phyloP scores from a whole-genome alignment of 495 filamentous ascomycete genomes.

The Xylaria telfairii region DNA sequence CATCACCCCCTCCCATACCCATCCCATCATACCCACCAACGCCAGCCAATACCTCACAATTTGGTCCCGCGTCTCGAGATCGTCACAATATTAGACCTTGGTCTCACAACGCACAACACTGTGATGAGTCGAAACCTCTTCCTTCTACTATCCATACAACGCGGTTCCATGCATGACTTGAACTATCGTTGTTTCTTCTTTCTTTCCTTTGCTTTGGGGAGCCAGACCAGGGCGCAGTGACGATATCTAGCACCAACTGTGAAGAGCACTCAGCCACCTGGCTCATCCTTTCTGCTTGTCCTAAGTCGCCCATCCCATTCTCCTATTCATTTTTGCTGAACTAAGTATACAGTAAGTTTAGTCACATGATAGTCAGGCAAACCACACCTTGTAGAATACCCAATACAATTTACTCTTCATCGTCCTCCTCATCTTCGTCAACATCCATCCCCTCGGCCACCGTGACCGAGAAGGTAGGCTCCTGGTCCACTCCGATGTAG shows the following conservation, averaged over 20 bases:
- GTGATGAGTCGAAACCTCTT: not conserved
- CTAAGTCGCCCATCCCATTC: slow-evolving; percentile 18
- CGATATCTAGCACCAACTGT: not conserved
- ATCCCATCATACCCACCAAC: not conserved
- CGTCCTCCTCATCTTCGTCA: slow-evolving; percentile 78
- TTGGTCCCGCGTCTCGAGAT: not conserved
- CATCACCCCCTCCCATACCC: not conserved
- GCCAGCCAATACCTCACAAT: not conserved
- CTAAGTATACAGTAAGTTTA: slow-evolving; percentile 44
- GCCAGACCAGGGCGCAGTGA: not conserved
- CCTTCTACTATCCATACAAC: not conserved
- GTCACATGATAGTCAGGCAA: slow-evolving; percentile 26
- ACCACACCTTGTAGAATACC: slow-evolving; percentile 31
- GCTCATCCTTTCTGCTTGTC: slow-evolving; percentile 22
- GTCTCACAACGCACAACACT: not conserved
- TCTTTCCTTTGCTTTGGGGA: not conserved
- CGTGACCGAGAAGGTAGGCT: slow-evolving; percentile 82
- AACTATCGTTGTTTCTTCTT: not conserved
- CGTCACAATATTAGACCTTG: not conserved
- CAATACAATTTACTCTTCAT: slow-evolving; percentile 28
- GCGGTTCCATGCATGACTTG: not conserved
- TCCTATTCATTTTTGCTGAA: slow-evolving; percentile 21
- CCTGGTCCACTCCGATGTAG: slow-evolving; percentile 97
- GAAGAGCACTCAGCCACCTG: not conserved
- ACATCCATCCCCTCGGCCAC: slow-evolving; percentile 95